A percentile compares a stretch with the other conserved stretches of the same genome.
Evolutionary conservation across 2,329 filamentous ascomycete genomes (phyloP).

Genomic region (Xylaria sp.): DNA sequence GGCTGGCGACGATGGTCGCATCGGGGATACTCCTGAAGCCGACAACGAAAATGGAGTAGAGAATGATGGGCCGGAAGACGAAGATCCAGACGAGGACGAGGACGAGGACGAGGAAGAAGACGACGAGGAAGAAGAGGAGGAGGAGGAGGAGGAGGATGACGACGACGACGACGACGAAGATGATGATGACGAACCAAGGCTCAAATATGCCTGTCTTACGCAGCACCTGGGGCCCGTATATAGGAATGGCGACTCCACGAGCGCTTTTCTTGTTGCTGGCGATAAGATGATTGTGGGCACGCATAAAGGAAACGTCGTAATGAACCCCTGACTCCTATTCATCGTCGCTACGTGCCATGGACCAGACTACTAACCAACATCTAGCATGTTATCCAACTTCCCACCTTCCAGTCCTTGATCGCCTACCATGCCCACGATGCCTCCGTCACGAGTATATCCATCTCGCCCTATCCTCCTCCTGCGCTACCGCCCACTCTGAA

Average conservation of each 20-base stretch:
- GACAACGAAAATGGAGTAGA: constrained; percentile 55
- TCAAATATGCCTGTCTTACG: constrained; percentile 93
- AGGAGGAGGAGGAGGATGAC: constrained; percentile 65
- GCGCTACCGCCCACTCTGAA: constrained; percentile 61
- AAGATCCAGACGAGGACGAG: constrained; percentile 56
- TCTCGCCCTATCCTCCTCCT: constrained; percentile 84
- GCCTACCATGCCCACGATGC: constrained; percentile 94
- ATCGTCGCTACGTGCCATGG: background rate
- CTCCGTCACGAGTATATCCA: constrained; percentile 87
- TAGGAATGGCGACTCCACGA: constrained; percentile 94
- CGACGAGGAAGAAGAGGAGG: constrained; percentile 59
- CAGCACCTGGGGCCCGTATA: constrained; percentile 83
- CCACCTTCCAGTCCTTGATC: constrained; percentile 81
- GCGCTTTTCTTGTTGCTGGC: constrained; percentile 86
- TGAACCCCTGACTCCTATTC: constrained; percentile 50
- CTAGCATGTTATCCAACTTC: constrained; percentile 79
- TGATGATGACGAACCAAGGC: constrained; percentile 90
- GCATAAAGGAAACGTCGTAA: constrained; percentile 94
- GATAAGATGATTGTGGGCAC: constrained; percentile 99
- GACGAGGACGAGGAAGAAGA: constrained; percentile 51
- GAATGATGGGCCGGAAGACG: constrained; percentile 70
- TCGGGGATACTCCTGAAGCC: constrained; percentile 33
- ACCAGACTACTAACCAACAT: constrained; percentile 18
- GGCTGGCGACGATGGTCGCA: background rate
- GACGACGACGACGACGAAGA: constrained; percentile 81